Evolutionary conservation across 345 rosid species (phyloP).

Genomic region (Moricandia arvensis): DNA sequence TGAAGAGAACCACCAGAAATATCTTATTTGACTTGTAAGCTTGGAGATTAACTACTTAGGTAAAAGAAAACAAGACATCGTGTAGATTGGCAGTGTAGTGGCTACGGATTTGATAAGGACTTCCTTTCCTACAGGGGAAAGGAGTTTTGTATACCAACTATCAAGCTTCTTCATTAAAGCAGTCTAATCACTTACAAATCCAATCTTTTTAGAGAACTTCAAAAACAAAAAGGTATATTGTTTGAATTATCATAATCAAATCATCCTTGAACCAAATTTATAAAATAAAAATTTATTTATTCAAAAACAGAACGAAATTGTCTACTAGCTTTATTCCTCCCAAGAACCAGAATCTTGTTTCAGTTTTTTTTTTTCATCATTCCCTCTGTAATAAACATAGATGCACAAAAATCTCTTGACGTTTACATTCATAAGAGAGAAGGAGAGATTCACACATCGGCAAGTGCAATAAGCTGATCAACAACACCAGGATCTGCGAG

Average conservation of each 20-base stretch:
- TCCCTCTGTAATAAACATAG: not conserved
- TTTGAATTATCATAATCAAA: not conserved
- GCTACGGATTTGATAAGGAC: no score
- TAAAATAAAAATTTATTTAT: not conserved
- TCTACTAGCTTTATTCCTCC: conserved; percentile 2
- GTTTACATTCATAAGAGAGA: not conserved
- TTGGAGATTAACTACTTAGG: no score
- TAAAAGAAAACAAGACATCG: no score
- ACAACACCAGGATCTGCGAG: conserved; percentile 88
- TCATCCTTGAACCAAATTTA: not conserved
- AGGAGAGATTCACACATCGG: conserved; percentile 40
- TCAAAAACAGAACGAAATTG: conserved; percentile 10
- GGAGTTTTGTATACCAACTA: no score
- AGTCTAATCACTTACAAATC: not conserved
- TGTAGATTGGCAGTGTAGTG: no score
- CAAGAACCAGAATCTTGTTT: conserved; percentile 11
- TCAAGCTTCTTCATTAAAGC: not conserved
- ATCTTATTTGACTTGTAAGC: no score
- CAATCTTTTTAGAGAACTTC: not conserved
- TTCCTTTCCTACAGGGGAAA: no score
- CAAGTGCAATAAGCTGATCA: conserved; percentile 70
- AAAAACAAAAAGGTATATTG: not conserved
- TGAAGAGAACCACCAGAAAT: no score
- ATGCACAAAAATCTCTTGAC: conserved; percentile 13
- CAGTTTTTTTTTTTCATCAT: not conserved